These are phyloP conservation scores for Plasmodium falciparum DNA, from an alignment of 169 alveolate species.

Conservation along the genomic window DNA sequence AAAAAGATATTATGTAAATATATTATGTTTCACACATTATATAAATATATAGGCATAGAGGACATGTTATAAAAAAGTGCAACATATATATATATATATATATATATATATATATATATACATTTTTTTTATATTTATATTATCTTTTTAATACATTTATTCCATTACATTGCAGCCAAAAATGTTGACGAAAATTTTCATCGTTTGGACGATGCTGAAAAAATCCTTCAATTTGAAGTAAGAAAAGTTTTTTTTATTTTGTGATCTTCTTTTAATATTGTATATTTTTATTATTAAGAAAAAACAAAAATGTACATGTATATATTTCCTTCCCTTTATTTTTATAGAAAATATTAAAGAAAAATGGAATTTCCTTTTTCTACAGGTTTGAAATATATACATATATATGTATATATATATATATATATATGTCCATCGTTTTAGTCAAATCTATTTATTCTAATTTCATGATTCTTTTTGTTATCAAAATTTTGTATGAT, in stretches of 20 bases:
- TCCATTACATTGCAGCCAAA: slow-evolving; percentile 25
- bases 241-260: background rate
- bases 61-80: no score
- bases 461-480: no score
- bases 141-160: background rate
- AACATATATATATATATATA: background rate
- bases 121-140: background rate
- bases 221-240: slow-evolving; percentile 63
- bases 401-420: no score
- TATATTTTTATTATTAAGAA: background rate
- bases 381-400: slow-evolving; percentile 32
- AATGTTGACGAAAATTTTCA: slow-evolving; percentile 64
- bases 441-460: background rate
- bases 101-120: background rate
- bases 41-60: no score
- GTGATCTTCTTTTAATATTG: background rate
- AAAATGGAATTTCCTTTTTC: slow-evolving; percentile 64
- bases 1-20: no score
- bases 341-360: slow-evolving; percentile 57
- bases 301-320: background rate
- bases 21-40: no score
- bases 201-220: slow-evolving; percentile 49
- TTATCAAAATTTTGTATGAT: no score
- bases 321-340: slow-evolving; percentile 1
- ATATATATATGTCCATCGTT: background rate